Evolutionary conservation across 176 grass and related monocot species (phyloP).

Genomic region (Carex pumila): DNA sequence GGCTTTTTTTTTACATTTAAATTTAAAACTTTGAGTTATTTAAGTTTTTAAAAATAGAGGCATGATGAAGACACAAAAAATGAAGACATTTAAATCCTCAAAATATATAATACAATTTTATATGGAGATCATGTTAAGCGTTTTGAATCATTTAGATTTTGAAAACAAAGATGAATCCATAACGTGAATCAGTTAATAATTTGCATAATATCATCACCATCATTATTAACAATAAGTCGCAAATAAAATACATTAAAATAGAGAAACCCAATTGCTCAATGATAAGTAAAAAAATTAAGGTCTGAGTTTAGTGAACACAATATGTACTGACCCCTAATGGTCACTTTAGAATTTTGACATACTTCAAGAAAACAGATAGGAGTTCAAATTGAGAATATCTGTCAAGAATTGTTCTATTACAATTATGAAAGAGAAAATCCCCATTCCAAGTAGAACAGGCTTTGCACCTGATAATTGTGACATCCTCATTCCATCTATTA

Average conservation of each 20-base stretch:
- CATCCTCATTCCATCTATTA: neutral
- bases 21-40: no score
- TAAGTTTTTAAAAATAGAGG: no score
- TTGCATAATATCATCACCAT: no score
- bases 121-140: no score
- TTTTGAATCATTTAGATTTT: no score
- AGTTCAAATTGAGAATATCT: slow-evolving; percentile 27
- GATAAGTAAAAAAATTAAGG: neutral
- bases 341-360: neutral
- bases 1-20: no score
- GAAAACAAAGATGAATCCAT: no score
- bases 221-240: neutral
- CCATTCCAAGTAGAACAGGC: slow-evolving; percentile 61
- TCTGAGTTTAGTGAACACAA: neutral
- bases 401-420: slow-evolving; percentile 48
- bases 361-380: slow-evolving; percentile 30
- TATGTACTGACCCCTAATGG: neutral
- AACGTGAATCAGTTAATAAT: no score
- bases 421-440: slow-evolving; percentile 43
- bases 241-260: neutral
- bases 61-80: no score
- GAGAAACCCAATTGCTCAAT: neutral
- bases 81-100: no score
- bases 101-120: no score
- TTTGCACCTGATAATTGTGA: slow-evolving; percentile 26